Percentiles rank a stretch among this genome's conserved stretches.
These are phyloP conservation scores for Penicillium taxi DNA, from an alignment of 495 filamentous ascomycete genomes.

Conservation along the genomic window DNA sequence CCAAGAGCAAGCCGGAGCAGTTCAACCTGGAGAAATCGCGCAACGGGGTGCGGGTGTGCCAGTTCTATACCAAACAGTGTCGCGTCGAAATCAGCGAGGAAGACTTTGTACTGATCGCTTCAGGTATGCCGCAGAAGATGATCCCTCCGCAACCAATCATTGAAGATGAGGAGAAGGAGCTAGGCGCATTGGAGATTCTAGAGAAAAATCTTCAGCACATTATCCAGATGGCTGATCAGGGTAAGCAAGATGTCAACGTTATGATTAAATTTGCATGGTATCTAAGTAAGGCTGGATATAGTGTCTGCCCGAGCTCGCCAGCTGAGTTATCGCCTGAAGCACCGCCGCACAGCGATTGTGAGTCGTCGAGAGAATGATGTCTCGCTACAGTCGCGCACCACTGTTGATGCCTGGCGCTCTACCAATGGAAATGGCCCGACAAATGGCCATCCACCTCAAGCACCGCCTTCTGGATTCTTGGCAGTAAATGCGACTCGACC, in stretches of 20 bases:
- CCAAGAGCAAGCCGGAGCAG: constrained; percentile 68
- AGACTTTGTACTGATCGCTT: constrained; percentile 73
- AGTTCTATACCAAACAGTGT: constrained; percentile 72
- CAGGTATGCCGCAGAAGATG: constrained; percentile 75
- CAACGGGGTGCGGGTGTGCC: constrained; percentile 62
- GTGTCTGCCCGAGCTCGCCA: constrained; percentile 74
- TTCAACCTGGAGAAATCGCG: constrained; percentile 64
- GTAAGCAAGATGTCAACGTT: too few species aligned
- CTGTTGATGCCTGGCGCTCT: constrained; percentile 33
- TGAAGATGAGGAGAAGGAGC: constrained; percentile 79
- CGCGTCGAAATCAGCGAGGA: constrained; percentile 82
- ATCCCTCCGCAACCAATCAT: constrained; percentile 73
- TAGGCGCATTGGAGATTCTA: constrained; percentile 74
- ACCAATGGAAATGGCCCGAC: constrained; percentile 19
- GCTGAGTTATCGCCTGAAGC: constrained; percentile 72
- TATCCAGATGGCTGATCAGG: constrained; percentile 74
- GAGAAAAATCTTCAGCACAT: constrained; percentile 67
- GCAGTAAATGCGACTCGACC: constrained; percentile 47
- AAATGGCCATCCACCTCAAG: constrained; percentile 24
- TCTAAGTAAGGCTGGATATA: constrained; percentile 17
- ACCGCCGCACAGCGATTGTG: constrained; percentile 62
- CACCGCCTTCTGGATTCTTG: constrained; percentile 46
- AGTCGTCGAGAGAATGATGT: constrained; percentile 48
- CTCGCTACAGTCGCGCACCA: constrained; percentile 24
- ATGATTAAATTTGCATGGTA: too few species aligned